Evolutionary conservation across 768 basidiomycete species (phyloP), one percentile per base, ranked within the genome.

Genomic region (Ramaria sp.): DNA sequence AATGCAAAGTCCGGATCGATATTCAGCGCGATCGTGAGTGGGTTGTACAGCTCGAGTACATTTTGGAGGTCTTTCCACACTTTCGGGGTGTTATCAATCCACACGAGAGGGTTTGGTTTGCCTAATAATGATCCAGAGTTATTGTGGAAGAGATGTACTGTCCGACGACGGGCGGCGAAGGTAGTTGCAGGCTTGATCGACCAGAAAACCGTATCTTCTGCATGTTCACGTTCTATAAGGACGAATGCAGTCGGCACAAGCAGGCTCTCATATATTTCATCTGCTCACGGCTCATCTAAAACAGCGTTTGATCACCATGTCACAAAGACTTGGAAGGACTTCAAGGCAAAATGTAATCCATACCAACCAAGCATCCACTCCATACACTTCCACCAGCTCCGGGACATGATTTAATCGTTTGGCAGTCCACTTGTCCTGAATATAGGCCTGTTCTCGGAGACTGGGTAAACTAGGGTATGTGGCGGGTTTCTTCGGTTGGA

Each of bases 171-270:
- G 9, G 73, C 72, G 45, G 73, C 75, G 66, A 73, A 77, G 51
- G 73, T 73, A 7, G 77, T 77, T 9, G 77, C 69, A 51, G 75
- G 72, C 58, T 77, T 75, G 49, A 79, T 68, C 6, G 78, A 73
- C 70, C 75, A 73, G 73, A 78, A 79, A 11, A 76, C 67, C 4
- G 77, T 75, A 61, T 80, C 79, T 59, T 80, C 79, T 4, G 78
- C 78, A 59, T 78, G 75, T 60, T 80, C 79, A 39, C 76, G 69
- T 67, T 75, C 48, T 49, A 5, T 30, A 43, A 19, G 2, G 17
- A 22, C 17, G 7, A 2, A 13, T 43, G 20, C 9, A 1, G 34
- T 37, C 13, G n/a, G 17, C n/a, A 43, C 10, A n/a, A 43, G n/a
- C 39, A n/a, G 42, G n/a, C 42, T 43, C 19, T 22, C n/a, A 1